Conservation (phyloP, 2,329 filamentous ascomycete species). For the Colletotrichum sp. region DNA sequence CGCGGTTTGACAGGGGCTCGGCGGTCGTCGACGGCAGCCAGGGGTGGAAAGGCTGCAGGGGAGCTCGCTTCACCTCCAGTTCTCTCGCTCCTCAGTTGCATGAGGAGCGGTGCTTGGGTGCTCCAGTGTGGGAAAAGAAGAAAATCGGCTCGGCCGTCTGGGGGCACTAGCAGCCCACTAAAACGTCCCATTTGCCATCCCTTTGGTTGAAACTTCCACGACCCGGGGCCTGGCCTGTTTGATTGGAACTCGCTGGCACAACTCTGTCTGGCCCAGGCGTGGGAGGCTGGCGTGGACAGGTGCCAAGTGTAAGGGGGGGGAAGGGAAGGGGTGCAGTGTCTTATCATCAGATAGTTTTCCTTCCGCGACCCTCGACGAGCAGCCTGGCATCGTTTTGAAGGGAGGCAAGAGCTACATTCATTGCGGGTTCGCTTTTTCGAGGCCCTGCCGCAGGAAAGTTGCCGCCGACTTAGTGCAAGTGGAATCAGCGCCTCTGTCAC, state of each 20-base stretch:
- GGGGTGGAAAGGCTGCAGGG: background rate
- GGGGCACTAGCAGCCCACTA: background rate
- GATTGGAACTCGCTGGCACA: background rate
- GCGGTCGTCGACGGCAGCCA: background rate
- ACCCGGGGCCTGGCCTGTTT: conserved; percentile 2
- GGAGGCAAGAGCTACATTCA: background rate
- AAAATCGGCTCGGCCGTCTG: background rate
- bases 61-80: background rate
- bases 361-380: background rate
- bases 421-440: background rate
- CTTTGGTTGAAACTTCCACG: conserved; percentile 1
- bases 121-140: background rate
- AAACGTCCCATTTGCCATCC: background rate
- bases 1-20: conserved; percentile 6
- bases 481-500: background rate
- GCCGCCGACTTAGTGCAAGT: background rate
- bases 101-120: background rate
- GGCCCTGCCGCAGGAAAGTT: background rate
- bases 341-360: background rate
- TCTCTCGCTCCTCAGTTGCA: background rate
- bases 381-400: background rate
- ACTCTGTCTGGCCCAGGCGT: background rate
- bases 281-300: background rate
- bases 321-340: background rate
- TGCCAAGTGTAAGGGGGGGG: background rate